Evolutionary conservation across 352 stramenopile genomes (phyloP).

Genomic region (Globisporangium echinulatum): DNA sequence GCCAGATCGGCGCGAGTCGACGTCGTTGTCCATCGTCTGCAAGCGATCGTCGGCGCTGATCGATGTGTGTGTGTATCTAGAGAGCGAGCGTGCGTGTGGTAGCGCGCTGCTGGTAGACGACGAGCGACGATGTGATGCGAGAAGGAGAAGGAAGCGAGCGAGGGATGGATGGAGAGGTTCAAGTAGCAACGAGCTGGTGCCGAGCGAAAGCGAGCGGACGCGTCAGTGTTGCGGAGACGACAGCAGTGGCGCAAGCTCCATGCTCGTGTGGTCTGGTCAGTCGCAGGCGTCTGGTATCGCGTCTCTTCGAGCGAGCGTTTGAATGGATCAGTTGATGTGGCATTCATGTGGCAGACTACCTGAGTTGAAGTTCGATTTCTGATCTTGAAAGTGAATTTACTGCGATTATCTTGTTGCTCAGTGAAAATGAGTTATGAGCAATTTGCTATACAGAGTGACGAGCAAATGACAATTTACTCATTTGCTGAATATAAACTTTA

Average conservation of each 20-base stretch:
- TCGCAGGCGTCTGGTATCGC: neutral
- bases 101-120: neutral
- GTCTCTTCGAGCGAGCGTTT: too few relatives aligned
- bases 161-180: neutral
- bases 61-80: neutral
- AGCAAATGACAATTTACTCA: too few relatives aligned
- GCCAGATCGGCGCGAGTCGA: neutral
- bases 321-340: too few relatives aligned
- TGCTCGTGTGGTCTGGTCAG: neutral
- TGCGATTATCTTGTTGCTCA: too few relatives aligned
- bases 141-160: neutral
- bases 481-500: too few relatives aligned
- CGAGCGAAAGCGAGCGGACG: neutral
- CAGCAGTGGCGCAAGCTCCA: neutral
- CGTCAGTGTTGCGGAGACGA: neutral
- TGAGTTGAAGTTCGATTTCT: too few relatives aligned
- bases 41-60: neutral
- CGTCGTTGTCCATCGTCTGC: constrained; percentile 12
- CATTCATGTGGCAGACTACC: too few relatives aligned
- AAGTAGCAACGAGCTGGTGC: neutral
- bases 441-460: too few relatives aligned
- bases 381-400: too few relatives aligned
- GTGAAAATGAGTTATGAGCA: too few relatives aligned
- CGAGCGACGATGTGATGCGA: neutral
- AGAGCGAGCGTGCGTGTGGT: neutral